These are phyloP conservation scores for Micractinium conductrix DNA, from an alignment of 139 green algal species.

Conservation along the genomic window DNA sequence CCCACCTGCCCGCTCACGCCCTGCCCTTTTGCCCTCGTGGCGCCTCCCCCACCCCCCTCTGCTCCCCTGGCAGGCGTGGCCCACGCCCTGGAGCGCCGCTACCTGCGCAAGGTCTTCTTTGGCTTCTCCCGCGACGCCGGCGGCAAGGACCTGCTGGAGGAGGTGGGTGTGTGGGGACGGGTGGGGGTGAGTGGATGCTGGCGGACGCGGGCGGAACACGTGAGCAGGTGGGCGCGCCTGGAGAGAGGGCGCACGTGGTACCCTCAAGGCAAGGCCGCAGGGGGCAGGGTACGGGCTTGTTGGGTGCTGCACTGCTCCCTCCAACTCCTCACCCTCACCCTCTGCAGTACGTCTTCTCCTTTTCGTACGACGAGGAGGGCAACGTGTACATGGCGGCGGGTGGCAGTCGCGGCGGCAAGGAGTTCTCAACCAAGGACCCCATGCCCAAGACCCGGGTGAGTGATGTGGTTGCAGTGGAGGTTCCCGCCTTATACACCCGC, in stretches of 20 bases:
- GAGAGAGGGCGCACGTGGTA: too few relatives aligned
- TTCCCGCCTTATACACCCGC: background rate
- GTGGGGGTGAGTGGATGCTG: background rate
- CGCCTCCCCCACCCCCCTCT: background rate
- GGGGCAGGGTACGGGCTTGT: background rate
- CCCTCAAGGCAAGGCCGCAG: too few relatives aligned
- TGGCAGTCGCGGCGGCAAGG: background rate
- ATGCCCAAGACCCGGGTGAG: background rate
- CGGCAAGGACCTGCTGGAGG: constrained; percentile 75
- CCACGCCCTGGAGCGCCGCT: constrained; percentile 71
- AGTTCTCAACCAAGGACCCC: constrained; percentile 21
- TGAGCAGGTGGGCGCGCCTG: too few relatives aligned
- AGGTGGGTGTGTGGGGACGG: constrained; percentile 37
- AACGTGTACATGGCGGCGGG: constrained; percentile 13
- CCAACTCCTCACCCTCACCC: background rate
- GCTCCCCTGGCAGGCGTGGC: constrained; percentile 61
- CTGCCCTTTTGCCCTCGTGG: too few relatives aligned
- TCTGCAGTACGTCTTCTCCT: constrained; percentile 85
- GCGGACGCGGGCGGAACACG: too few relatives aligned
- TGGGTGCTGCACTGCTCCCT: background rate
- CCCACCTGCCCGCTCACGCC: background rate
- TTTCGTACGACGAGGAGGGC: constrained; percentile 64
- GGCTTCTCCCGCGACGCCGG: constrained; percentile 73
- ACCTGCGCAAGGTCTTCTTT: constrained; percentile 80
- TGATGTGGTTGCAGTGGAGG: background rate